Conservation (phyloP, 164 flowering plant genomes). For the Cinnamomum micranthum region DNA sequence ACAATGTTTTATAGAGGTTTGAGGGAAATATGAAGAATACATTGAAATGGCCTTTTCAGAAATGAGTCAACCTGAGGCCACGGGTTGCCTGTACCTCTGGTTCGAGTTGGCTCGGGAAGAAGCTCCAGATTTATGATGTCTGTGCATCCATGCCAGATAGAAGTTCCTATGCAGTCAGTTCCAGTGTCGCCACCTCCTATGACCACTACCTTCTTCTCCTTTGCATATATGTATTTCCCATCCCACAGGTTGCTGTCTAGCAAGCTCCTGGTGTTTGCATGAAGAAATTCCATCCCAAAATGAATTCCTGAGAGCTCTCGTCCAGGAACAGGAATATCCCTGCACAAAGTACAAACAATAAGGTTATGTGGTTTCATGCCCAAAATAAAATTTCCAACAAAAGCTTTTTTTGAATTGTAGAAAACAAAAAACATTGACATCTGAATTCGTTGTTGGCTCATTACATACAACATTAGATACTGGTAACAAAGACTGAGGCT, state of each 20-base stretch:
- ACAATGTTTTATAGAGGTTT: too few species aligned
- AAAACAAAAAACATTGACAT: too few species aligned
- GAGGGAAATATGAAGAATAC: too few species aligned
- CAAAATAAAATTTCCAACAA: too few species aligned
- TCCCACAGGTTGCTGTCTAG: constrained; percentile 87
- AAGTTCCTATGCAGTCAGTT: constrained; percentile 96
- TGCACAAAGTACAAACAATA: constrained; percentile 20
- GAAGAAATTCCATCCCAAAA: constrained; percentile 97
- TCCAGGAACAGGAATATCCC: constrained; percentile 97
- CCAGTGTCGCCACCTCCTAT: constrained; percentile 99
- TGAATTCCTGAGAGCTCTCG: constrained; percentile 80
- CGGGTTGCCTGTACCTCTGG: constrained; percentile 90
- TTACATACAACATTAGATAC: too few species aligned
- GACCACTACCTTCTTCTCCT: constrained; percentile 94
- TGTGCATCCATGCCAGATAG: constrained; percentile 87
- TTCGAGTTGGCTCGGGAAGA: constrained; percentile 77
- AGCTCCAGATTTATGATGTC: constrained; percentile 81
- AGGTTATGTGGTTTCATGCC: not conserved
- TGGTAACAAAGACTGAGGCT: too few species aligned
- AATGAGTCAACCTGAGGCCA: constrained; percentile 84
- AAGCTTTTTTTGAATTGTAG: too few species aligned
- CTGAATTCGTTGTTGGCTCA: too few species aligned
- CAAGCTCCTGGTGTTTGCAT: constrained; percentile 93
- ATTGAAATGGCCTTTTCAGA: not conserved
- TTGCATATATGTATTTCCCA: constrained; percentile 87